These are phyloP conservation scores for Blepharisma stoltei DNA, from an alignment of 73 alveolate species.

Conservation along the genomic window DNA sequence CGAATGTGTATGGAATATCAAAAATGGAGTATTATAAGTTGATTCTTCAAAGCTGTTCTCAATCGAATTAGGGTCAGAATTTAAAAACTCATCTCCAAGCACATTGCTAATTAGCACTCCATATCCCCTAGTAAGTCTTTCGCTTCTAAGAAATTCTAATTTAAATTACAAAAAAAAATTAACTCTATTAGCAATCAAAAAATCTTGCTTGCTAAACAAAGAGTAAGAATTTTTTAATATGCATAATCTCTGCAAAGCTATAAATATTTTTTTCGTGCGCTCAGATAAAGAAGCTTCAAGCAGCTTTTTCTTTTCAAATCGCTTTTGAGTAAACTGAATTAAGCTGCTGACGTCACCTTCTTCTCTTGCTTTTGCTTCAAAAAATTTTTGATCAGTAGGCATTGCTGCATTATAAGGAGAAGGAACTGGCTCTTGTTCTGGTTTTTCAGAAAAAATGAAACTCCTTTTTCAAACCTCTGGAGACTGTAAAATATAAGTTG, in stretches of 20 bases:
- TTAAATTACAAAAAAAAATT: no score
- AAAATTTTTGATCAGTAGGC: constrained; percentile 24
- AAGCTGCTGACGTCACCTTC: constrained; percentile 22
- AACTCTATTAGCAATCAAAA: no score
- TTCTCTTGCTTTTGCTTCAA: constrained; percentile 16
- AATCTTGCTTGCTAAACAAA: no score
- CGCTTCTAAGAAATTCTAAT: constrained; percentile 8
- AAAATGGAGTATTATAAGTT: constrained; percentile 90
- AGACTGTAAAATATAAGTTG: neutral
- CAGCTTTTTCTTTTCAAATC: constrained; percentile 16
- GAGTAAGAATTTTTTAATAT: neutral
- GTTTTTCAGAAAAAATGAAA: constrained; percentile 9
- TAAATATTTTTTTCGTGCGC: constrained; percentile 10
- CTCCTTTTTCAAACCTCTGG: constrained; percentile 9
- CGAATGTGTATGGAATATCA: constrained; percentile 96
- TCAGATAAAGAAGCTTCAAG: constrained; percentile 13
- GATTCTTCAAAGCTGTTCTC: constrained; percentile 73
- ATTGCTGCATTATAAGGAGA: neutral
- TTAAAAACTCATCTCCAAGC: constrained; percentile 7
- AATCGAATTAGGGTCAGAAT: neutral
- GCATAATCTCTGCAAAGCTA: constrained; percentile 1
- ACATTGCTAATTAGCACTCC: neutral
- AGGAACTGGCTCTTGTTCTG: constrained; percentile 10
- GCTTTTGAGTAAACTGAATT: constrained; percentile 1
- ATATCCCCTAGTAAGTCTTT: constrained; percentile 1